A percentile compares a stretch with the other conserved stretches of the same genome.
phyloP scores from a whole-genome alignment of 2,329 filamentous ascomycete species.

The Fusarium praegraminearum region DNA sequence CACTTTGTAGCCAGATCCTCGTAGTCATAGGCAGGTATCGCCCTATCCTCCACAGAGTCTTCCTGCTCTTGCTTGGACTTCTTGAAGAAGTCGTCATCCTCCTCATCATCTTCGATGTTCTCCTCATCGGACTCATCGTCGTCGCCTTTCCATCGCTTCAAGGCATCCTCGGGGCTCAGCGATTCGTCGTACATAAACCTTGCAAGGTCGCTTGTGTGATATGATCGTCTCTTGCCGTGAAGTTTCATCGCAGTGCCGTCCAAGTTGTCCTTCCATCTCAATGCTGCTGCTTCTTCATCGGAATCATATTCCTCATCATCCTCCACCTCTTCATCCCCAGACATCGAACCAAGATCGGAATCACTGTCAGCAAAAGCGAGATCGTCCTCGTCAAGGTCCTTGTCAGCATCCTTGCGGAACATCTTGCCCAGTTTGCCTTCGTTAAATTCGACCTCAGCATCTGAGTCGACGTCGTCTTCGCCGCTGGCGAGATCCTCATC shows the following conservation, averaged over 20 bases:
- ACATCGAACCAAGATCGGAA: slow-evolving; percentile 92
- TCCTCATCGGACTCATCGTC: slow-evolving; percentile 67
- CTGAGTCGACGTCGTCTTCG: slow-evolving; percentile 64
- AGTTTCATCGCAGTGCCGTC: slow-evolving; percentile 77
- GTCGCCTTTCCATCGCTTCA: slow-evolving; percentile 83
- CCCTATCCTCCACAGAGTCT: slow-evolving; percentile 82
- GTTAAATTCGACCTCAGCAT: slow-evolving; percentile 68
- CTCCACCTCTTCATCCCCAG: slow-evolving; percentile 62
- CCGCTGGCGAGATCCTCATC: slow-evolving; percentile 68
- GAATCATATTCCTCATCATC: slow-evolving; percentile 66
- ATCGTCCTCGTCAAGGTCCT: slow-evolving; percentile 72
- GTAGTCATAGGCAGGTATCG: slow-evolving; percentile 84
- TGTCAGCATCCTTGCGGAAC: slow-evolving; percentile 66
- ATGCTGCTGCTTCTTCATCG: slow-evolving; percentile 77
- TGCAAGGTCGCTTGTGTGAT: slow-evolving; percentile 84
- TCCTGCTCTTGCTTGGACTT: slow-evolving; percentile 73
- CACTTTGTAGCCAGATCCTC: slow-evolving; percentile 85
- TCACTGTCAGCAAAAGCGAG: slow-evolving; percentile 95
- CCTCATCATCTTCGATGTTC: slow-evolving; percentile 67
- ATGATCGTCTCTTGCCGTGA: slow-evolving; percentile 77
- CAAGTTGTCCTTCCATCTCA: slow-evolving; percentile 92
- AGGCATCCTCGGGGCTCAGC: slow-evolving; percentile 78
- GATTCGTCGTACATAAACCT: slow-evolving; percentile 89
- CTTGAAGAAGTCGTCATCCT: slow-evolving; percentile 74
- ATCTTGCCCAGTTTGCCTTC: slow-evolving; percentile 71